Conservation (phyloP, 1,284 basidiomycete genomes). For the Apiotrichum mycotoxinovorans region DNA sequence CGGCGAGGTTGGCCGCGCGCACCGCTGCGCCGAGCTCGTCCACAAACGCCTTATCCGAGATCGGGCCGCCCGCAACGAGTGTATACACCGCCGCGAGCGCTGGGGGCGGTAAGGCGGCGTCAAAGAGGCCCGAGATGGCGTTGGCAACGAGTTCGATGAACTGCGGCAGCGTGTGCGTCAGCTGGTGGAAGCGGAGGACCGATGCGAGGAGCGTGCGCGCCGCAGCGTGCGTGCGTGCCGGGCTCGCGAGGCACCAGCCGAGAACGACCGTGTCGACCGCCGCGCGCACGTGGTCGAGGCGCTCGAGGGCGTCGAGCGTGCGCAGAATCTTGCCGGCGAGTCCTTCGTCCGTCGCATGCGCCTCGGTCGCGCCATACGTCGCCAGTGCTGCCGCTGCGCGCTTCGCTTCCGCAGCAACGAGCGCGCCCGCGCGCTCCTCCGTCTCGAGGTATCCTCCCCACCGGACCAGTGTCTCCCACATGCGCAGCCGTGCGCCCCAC, state of each 20-base stretch:
- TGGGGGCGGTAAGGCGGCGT: slow-evolving; percentile 15
- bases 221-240: slow-evolving; percentile 10
- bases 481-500: slow-evolving; percentile 17
- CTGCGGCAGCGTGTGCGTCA: slow-evolving; percentile 30
- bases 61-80: slow-evolving; percentile 25
- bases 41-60: slow-evolving; percentile 15
- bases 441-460: slow-evolving; percentile 48
- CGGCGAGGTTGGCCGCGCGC: slow-evolving; percentile 14
- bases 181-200: slow-evolving; percentile 29
- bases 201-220: slow-evolving; percentile 24
- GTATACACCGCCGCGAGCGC: slow-evolving; percentile 26
- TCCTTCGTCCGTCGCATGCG: slow-evolving; percentile 14
- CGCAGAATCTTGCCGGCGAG: slow-evolving; percentile 17
- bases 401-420: slow-evolving; percentile 24
- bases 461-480: slow-evolving; percentile 31
- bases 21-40: slow-evolving; percentile 13
- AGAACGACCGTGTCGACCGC: slow-evolving; percentile 25
- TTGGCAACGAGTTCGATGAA: slow-evolving; percentile 26
- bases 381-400: slow-evolving; percentile 20
- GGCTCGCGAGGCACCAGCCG: slow-evolving; percentile 34
- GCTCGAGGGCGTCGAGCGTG: slow-evolving; percentile 25
- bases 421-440: slow-evolving; percentile 26
- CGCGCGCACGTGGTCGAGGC: slow-evolving; percentile 32
- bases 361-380: slow-evolving; percentile 16
- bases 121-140: slow-evolving; percentile 23